Conservation (phyloP, 352 stramenopile genomes). For the Pythium chondricola region DNA sequence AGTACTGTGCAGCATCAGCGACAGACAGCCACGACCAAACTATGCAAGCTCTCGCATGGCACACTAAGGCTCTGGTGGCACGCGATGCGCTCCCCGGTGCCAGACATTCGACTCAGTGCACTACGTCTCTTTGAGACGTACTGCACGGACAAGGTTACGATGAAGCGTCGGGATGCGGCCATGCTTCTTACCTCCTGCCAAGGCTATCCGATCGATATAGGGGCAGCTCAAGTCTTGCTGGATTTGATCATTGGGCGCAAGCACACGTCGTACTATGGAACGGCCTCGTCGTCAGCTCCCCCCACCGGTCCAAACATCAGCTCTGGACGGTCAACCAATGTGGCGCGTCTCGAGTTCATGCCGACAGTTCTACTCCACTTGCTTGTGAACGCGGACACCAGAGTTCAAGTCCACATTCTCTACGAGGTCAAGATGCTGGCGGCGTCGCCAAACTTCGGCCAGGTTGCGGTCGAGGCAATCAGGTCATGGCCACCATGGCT, state of each 20-base stretch:
- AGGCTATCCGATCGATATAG: slow-evolving; percentile 39
- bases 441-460: slow-evolving; percentile 31
- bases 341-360: slow-evolving; percentile 47
- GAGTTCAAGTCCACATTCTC: slow-evolving; percentile 48
- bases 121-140: slow-evolving; percentile 69
- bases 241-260: slow-evolving; percentile 60
- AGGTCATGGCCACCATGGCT: slow-evolving; percentile 71
- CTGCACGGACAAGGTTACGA: slow-evolving; percentile 51
- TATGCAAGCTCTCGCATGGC: slow-evolving; percentile 54
- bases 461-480: slow-evolving; percentile 60
- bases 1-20: slow-evolving; percentile 5
- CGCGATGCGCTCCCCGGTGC: slow-evolving; percentile 38
- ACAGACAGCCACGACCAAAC: slow-evolving; percentile 24
- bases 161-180: slow-evolving; percentile 53
- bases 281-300: not conserved
- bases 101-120: slow-evolving; percentile 48
- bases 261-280: slow-evolving; percentile 9
- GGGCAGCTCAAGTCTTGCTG: slow-evolving; percentile 42
- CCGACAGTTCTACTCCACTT: slow-evolving; percentile 50
- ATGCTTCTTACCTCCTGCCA: slow-evolving; percentile 55
- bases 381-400: slow-evolving; percentile 33
- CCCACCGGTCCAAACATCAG: not conserved
- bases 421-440: slow-evolving; percentile 48
- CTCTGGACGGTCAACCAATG: slow-evolving; percentile 28
- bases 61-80: slow-evolving; percentile 61